Conservation (phyloP, 2,329 filamentous ascomycete species). For the Phaeomoniella chlamydospora region DNA sequence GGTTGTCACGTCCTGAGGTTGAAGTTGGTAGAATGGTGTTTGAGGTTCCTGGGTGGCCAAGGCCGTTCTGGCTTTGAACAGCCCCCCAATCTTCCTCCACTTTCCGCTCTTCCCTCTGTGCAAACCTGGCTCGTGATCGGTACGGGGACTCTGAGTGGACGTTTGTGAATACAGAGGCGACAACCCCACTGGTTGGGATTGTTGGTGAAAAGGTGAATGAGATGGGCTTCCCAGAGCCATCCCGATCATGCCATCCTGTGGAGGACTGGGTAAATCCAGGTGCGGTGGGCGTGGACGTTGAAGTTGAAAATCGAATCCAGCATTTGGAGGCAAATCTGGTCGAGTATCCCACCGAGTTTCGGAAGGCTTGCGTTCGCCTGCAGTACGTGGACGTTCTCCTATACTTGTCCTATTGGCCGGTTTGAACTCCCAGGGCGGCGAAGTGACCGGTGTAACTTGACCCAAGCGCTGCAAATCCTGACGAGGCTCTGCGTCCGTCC, state of each 20-base stretch:
- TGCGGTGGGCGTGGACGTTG: background rate
- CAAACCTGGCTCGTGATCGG: background rate
- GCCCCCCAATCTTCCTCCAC: conserved; percentile 27
- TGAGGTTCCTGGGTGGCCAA: conserved; percentile 10
- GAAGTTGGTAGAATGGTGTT: conserved; percentile 16
- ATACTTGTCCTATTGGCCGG: background rate
- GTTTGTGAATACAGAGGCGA: background rate
- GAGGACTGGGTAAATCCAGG: conserved; percentile 4
- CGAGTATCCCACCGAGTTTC: conserved; percentile 7
- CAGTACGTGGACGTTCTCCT: conserved; percentile 9
- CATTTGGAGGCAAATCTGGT: conserved; percentile 2
- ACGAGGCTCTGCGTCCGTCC: conserved; percentile 17
- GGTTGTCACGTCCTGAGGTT: conserved; percentile 2
- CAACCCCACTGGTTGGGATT: background rate
- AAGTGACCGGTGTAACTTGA: conserved; percentile 2
- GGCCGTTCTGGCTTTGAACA: conserved; percentile 23
- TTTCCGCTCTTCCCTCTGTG: conserved; percentile 15
- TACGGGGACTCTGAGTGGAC: background rate
- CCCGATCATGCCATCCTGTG: conserved; percentile 40
- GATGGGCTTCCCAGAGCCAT: conserved; percentile 60
- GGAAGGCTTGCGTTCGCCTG: conserved; percentile 8
- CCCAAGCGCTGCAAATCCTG: conserved; percentile 13
- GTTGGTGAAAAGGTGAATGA: background rate
- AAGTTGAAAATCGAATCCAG: background rate
- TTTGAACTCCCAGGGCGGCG: background rate